Percentiles rank a stretch among this genome's conserved stretches.
phyloP scores from a whole-genome alignment of 2,329 filamentous ascomycete genomes.

The Talaromyces sp. region DNA sequence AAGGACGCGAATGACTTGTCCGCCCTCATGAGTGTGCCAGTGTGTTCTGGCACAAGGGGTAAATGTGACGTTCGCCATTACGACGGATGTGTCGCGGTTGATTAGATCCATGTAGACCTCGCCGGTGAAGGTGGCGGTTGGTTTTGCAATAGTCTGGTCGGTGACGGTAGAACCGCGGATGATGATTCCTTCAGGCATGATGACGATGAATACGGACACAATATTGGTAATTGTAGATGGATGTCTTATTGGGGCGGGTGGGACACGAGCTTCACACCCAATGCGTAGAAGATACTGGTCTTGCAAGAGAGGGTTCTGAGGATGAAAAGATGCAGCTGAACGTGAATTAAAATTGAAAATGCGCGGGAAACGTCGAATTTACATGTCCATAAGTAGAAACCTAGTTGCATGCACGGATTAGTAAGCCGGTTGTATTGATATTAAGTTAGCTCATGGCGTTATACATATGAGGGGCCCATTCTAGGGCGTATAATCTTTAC shows the following conservation, averaged over 20 bases:
- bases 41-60: constrained; percentile 3
- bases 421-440: neutral
- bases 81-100: neutral
- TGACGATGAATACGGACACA: neutral
- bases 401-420: neutral
- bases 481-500: neutral
- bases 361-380: neutral
- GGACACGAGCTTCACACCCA: neutral
- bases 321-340: neutral
- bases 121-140: neutral
- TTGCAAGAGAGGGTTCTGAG: neutral
- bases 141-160: neutral
- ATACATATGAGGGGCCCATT: neutral
- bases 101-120: neutral
- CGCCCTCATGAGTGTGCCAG: constrained; percentile 5
- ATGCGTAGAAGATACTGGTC: neutral
- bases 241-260: neutral
- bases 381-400: neutral
- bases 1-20: neutral
- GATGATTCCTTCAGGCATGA: neutral
- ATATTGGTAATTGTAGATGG: neutral
- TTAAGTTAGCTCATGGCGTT: neutral
- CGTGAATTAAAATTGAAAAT: neutral
- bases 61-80: constrained; percentile 2
- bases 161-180: neutral